Percentiles rank a stretch among this genome's conserved stretches.
These are phyloP conservation scores for Ophiobolus disseminans DNA, from an alignment of 2,329 filamentous ascomycete species.

Conservation along the genomic window DNA sequence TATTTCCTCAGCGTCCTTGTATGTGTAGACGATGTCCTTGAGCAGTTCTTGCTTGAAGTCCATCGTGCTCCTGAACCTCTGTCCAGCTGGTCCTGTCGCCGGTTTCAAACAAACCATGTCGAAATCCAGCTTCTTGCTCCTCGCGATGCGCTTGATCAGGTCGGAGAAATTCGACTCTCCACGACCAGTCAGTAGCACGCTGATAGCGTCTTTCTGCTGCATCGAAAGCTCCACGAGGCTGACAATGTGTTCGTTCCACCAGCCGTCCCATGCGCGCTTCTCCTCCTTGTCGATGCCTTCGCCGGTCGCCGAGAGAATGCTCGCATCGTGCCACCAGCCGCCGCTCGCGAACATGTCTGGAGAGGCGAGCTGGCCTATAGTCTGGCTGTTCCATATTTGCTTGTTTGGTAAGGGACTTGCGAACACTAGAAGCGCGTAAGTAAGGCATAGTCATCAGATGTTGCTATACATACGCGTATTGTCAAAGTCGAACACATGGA, in stretches of 20 bases:
- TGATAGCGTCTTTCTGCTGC: slow-evolving; percentile 82
- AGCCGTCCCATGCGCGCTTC: slow-evolving; percentile 82
- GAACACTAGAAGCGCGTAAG: slow-evolving; percentile 69
- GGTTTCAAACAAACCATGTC: slow-evolving; percentile 91
- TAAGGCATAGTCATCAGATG: not conserved
- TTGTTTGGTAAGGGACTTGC: slow-evolving; percentile 88
- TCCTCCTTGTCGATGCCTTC: slow-evolving; percentile 84
- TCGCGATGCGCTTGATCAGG: slow-evolving; percentile 80
- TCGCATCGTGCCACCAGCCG: slow-evolving; percentile 96
- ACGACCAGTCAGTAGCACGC: slow-evolving; percentile 86
- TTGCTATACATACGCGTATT: slow-evolving; percentile 74
- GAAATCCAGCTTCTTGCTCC: slow-evolving; percentile 80
- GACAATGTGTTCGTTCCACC: slow-evolving; percentile 93
- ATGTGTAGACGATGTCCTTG: slow-evolving; percentile 82
- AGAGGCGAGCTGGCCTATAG: slow-evolving; percentile 77
- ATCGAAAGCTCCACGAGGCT: slow-evolving; percentile 82
- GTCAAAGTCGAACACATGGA: slow-evolving; percentile 98
- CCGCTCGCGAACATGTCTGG: slow-evolving; percentile 81
- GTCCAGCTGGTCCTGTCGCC: slow-evolving; percentile 76
- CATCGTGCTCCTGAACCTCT: slow-evolving; percentile 84
- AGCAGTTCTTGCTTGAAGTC: slow-evolving; percentile 90
- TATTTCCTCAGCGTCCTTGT: slow-evolving; percentile 81
- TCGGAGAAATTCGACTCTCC: slow-evolving; percentile 78
- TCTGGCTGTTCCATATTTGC: slow-evolving; percentile 81
- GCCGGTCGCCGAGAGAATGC: slow-evolving; percentile 85